phyloP scores from a whole-genome alignment of 371 early-diverging fungal species.

The Lichtheimia ramosa region DNA sequence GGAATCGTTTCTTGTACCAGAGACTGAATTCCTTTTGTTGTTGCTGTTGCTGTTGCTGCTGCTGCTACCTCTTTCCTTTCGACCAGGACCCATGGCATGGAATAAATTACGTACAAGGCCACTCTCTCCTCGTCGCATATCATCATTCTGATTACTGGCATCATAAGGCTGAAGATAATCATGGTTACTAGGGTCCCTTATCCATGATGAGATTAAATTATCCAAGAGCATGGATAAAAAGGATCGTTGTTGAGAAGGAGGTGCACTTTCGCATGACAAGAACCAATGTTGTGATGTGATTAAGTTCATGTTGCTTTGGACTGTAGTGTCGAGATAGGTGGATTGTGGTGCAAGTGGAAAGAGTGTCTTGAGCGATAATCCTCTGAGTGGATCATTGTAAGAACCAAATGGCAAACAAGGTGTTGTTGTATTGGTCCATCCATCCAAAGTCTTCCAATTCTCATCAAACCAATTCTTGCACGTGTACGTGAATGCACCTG shows the following conservation, averaged over 20 bases:
- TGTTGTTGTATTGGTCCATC: slow-evolving; percentile 18
- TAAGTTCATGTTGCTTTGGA: slow-evolving; percentile 60
- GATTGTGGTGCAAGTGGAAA: slow-evolving; percentile 58
- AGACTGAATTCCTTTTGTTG: too few species aligned
- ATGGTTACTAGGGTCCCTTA: slow-evolving; percentile 46
- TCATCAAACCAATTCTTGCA: slow-evolving; percentile 59
- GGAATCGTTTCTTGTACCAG: background rate
- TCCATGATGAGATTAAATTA: slow-evolving; percentile 62
- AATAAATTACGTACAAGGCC: slow-evolving; percentile 25
- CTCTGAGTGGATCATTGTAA: slow-evolving; percentile 69
- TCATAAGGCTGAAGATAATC: slow-evolving; percentile 46
- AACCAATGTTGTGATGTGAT: slow-evolving; percentile 63
- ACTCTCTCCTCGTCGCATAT: background rate
- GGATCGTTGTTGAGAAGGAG: slow-evolving; percentile 54
- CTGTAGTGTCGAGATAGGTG: slow-evolving; percentile 48
- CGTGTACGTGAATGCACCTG: slow-evolving; percentile 56
- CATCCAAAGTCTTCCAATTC: slow-evolving; percentile 53
- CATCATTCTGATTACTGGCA: slow-evolving; percentile 16
- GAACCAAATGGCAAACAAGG: slow-evolving; percentile 66
- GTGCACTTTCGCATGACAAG: slow-evolving; percentile 56
- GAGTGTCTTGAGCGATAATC: slow-evolving; percentile 58
- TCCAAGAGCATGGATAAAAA: slow-evolving; percentile 60
- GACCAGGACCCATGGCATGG: slow-evolving; percentile 21
- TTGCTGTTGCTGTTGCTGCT: background rate
- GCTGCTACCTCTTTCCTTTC: background rate